Evolutionary conservation across 768 basidiomycete species (phyloP), one percentile per base, ranked within the genome.

Genomic region (Trichaptum fuscoviolaceum): DNA sequence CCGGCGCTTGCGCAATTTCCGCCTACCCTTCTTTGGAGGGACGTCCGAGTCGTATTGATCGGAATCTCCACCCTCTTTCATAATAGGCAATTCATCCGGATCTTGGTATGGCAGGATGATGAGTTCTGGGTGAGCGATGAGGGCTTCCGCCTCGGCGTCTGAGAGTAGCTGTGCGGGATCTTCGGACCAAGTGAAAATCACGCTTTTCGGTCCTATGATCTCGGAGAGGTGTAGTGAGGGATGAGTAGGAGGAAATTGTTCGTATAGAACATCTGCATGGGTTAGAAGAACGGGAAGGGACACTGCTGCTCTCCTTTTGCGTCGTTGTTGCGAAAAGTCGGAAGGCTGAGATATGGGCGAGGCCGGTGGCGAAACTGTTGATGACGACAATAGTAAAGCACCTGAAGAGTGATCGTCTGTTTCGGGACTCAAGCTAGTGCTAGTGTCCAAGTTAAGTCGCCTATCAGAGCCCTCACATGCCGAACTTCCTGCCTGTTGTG

Each of bases 191-290:
- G 92, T 93, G 73, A 82, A 85, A 63, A 92, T 78, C 42, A 85
- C 89, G 71, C 90, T 92, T 70, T 90, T 87, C 0, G 89, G 90
- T 9, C 92, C 92, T 83, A 94, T 86, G 62, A 90, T 90, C 30
- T 79, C 77, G 7, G 82, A 76, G 18, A 91, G 77, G 2, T 69
- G 73, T 15, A 93, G 77, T 0, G 74, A 77, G 10, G 87, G 82
- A 63, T 89, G 82, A 1, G 81, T 78, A 1, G 90, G 89, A 4
- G 91, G 90, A 73, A 83, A 89, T 23, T 72, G 69, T n/a, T 73
- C 69, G 62, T 83, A 85, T 15, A 93, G 84, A 8, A 76, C 79
- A 70, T 92, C 90, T 0, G 91, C 82, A 27, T 79, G 79, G 5
- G 72, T 73, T 24, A 93, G 81, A 30, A 92, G 81, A 26, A 79